Base-by-base conservation (phyloP, 305 asterid species). In the Fraxinus paxiana region DNA sequence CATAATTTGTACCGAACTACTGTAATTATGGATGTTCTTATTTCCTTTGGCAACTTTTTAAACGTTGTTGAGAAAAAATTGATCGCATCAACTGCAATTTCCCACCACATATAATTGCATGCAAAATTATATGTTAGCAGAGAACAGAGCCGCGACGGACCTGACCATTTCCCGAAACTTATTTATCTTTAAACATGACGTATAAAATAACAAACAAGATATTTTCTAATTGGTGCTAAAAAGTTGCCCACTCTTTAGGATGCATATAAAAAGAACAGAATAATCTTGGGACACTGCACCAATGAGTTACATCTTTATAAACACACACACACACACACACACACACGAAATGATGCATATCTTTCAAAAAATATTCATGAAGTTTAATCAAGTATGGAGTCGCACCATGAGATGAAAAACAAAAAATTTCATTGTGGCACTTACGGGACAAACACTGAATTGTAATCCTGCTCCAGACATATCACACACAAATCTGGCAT, bases 391-490 rank as follows among this genome's bases (percentile, higher is more conserved):
- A 71, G 26, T 6, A 75, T 12, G 79, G 81, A 51, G 33, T 13
- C 43, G 28, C 72, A 43, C 73, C 38, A 75, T 61, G 81, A 70
- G 67, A 75, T 37, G 6, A 76, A 63, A 41, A 22, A 22, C 2
- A 78, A 79, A 81, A 82, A 56, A 18, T 76, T 76, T 75, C 54
- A 26, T 46, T 54, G 84, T 77, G 85, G 81, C 77, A 41, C 99
- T 89, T 93, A 96, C 99, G 93, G 98, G 84, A 96, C 93, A 79
- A 96, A 96, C 83, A 96, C 98, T 17, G 99, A 88, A 79, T 96
- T 94, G 89, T 94, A 96, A 67, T 92, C 98, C 87, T 93, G 96
- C 92, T 93, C 99, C 85, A 96, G 86, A 84, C 98, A 96, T 83
- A 96, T 96, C 41, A 96, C 99, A 69, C 99, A 96, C 77, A 96